Base-by-base conservation (phyloP, 2,329 filamentous ascomycete genomes). In the Ophiostoma montium region DNA sequence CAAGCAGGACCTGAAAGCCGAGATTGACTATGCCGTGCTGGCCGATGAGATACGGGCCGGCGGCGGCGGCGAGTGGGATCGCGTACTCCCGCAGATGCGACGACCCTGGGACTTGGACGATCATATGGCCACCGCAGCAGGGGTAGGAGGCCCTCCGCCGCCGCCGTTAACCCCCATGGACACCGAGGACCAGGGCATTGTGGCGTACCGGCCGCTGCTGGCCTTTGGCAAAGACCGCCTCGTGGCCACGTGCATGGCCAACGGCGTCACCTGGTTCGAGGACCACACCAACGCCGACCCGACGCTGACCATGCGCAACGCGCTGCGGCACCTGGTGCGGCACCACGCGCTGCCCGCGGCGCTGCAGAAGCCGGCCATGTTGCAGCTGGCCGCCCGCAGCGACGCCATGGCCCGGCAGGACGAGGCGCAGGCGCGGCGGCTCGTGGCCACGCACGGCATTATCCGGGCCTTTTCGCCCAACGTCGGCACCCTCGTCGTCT, bases 271-370 rank as follows among this genome's bases (percentile, higher is more conserved):
- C 1, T 96, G 86, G 84, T 85, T 87, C 54, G 86, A 92, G 61
- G 92, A 98, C 61, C 67, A 70, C 38, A 95, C 89, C 2, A 98
- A 98, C 59, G 63, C 70, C 15, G 84, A 95, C 58, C 73, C 70
- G 9, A 87, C 81, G 0, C 66, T 94, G 51, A 95, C 92, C 0
- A 65, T 73, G 41, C 77, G 92, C 35, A 98, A 98, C 59, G 80
- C 90, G 0, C 70, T 95, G 35, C 78, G 90, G 31, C 68, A 83
- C 61, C 62, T 94, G 39, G 70, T 35, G 18, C 65, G 69, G 23
- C 64, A 72, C 5, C 65, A 80, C 51, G 59, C 62, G 3, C 66
- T 96, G 4, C 90, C 92, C 0, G 62, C 62, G 10, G 86, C 88
- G 0, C 65, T 96, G 2, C 76, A 76, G 53, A 78, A 80, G 49